Evolutionary conservation across 345 rosid species (phyloP), one percentile per base, ranked within the genome.

Genomic region (Laguncularia racemosa): DNA sequence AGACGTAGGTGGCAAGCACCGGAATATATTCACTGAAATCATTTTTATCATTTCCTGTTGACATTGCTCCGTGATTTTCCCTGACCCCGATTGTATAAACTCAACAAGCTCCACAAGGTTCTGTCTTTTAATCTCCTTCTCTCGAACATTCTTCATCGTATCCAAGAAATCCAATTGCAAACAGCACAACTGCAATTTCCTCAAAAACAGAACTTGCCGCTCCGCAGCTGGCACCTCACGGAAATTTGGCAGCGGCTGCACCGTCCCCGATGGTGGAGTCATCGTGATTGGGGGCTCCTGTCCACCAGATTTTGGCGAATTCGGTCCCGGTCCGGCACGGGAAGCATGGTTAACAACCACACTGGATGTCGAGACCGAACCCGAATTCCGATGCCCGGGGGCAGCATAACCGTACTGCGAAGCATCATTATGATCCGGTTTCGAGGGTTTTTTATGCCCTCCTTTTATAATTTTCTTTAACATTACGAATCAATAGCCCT

Each of bases 111-210:
- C 73, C 70, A 73, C 28, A 20, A 73, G 69, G 28, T 73, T 65
- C 48, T 73, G 77, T 57, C 77, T 60, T 49, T 73, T 73, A 51
- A 73, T 73, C 61, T 73, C 77, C 71, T 73, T 73, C 48, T 73
- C 77, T 11, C 71, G 55, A 20, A 50, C 64, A 0, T 61, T 48
- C 44, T 61, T 64, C 43, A 73, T 10, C 6, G 77, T 64, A 48
- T 73, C 71, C 21, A 43, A 48, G 19, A 73, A 73, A 47, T 73
- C 77, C 12, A 73, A 73, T 40, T 68, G 77, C 49, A 73, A 69
- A 67, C 77, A 68, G 48, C 77, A 73, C 5, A 64, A 33, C 60
- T 73, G 73, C 45, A 73, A 73, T 64, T 73, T 73, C 64, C 71
- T 58, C 3, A 73, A 56, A 46, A 73, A 68, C 54, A 73, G 55